A percentile compares a stretch with the other conserved stretches of the same genome.
Evolutionary conservation across 75 land plant genomes (phyloP).

Genomic region (Larix kaempferi): DNA sequence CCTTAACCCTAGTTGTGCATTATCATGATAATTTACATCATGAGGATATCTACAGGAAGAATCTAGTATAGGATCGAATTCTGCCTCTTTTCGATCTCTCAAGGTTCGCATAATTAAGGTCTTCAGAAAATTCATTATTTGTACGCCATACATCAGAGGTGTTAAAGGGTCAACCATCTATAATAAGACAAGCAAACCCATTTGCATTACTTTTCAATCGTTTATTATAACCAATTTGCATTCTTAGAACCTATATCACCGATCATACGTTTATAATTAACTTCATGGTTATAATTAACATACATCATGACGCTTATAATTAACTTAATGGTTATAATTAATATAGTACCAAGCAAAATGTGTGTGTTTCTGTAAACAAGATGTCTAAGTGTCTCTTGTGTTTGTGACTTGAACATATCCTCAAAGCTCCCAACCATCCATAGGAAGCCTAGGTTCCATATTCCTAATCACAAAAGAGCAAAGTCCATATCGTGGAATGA

Average conservation of each 20-base stretch:
- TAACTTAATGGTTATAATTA: too few species aligned
- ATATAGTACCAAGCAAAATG: too few species aligned
- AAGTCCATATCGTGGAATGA: slow-evolving; percentile 45
- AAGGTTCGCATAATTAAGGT: slow-evolving; percentile 56
- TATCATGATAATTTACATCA: slow-evolving; percentile 10
- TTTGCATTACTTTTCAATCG: background rate
- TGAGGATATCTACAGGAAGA: slow-evolving; percentile 27
- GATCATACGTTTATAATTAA: too few species aligned
- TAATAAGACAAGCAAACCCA: slow-evolving; percentile 7
- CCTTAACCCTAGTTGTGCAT: background rate
- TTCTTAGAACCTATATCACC: background rate
- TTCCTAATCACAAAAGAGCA: slow-evolving; percentile 45
- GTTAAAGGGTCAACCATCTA: slow-evolving; percentile 90
- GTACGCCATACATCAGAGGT: slow-evolving; percentile 88
- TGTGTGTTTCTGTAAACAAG: background rate
- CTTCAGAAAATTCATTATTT: slow-evolving; percentile 87
- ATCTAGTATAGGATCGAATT: slow-evolving; percentile 21
- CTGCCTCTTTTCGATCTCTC: slow-evolving; percentile 55
- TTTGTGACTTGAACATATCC: slow-evolving; percentile 36
- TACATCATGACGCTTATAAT: too few species aligned
- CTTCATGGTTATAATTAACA: too few species aligned
- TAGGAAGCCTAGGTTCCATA: slow-evolving; percentile 71
- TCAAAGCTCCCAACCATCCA: slow-evolving; percentile 71
- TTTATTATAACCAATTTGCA: background rate
- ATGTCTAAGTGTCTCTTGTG: background rate